Evolutionary conservation across 345 rosid species (phyloP), one percentile per base, ranked within the genome.

Genomic region (Gossypium sturtianum): DNA sequence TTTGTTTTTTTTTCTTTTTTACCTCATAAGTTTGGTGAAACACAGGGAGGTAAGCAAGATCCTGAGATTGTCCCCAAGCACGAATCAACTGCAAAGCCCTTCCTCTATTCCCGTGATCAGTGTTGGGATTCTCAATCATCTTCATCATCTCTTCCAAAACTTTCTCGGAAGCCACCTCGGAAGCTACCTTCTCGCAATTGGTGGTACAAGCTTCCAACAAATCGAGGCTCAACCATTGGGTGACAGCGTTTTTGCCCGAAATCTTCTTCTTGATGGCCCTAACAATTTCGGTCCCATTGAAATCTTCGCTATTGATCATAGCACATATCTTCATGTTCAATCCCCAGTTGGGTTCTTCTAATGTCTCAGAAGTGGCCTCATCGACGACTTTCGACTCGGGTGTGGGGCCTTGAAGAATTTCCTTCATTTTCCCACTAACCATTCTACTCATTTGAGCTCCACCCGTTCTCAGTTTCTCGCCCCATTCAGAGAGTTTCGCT

Each of bases 311-410:
- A 49, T 89, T 93, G 82, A 93, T 91, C 92, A 91, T 84, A 1
- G 88, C 85, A 63, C 97, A 93, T 5, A 93, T 87, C 89, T 94
- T 88, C 89, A 93, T 80, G 83, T 89, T 93, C 97, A 91, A 51
- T 52, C 97, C 97, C 97, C 98, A 93, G 49, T 87, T 89, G 0
- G 98, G 87, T 75, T 89, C 98, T 56, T 84, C 90, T 73, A 88
- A 47, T 2, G 89, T 86, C 80, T 93, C 97, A 17, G 79, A 23
- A 2, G 97, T 93, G 47, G 97, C 97, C 82, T 93, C 98, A 67
- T 93, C 97, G 1, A 91, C 97, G 88, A 93, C 86, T 80, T 84
- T 86, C 1, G 93, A 91, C 76, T 91, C 97, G 7, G 87, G 85
- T 2, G 94, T 93, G 1, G 97, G 93, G 43, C 87, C 81, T 78